A percentile compares a stretch with the other conserved stretches of the same genome.
These are phyloP conservation scores for Fusarium foetens DNA, from an alignment of 2,329 filamentous ascomycete genomes.

Conservation along the genomic window DNA sequence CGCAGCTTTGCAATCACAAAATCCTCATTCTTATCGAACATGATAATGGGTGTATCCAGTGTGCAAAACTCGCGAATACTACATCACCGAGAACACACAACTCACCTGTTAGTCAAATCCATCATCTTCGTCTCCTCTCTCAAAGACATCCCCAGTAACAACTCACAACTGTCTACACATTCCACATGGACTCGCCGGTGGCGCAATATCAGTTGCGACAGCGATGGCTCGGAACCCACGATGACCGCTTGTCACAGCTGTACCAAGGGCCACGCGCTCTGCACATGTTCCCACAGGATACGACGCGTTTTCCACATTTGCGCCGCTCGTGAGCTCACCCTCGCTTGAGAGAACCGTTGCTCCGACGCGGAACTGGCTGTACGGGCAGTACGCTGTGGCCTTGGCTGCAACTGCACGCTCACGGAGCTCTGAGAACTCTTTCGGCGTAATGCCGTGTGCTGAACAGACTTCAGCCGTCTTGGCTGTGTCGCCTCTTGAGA, in stretches of 20 bases:
- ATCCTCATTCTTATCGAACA: constrained; percentile 87
- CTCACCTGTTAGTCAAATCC: constrained; percentile 23
- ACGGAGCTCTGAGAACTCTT: constrained; percentile 73
- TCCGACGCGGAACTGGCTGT: constrained; percentile 92
- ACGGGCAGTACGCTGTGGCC: constrained; percentile 86
- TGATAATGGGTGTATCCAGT: constrained; percentile 79
- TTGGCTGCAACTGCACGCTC: constrained; percentile 76
- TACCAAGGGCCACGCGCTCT: constrained; percentile 88
- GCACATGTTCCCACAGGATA: constrained; percentile 97
- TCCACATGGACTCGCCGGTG: constrained; percentile 82
- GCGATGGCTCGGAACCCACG: constrained; percentile 78
- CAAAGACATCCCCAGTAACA: not conserved
- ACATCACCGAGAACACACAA: constrained; percentile 22
- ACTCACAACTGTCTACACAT: constrained; percentile 94
- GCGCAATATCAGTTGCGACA: constrained; percentile 81
- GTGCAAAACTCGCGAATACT: constrained; percentile 82
- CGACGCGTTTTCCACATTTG: constrained; percentile 91
- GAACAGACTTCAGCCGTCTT: constrained; percentile 44
- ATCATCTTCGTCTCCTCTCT: not conserved
- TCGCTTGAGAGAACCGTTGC: constrained; percentile 73
- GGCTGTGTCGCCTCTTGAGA: constrained; percentile 44
- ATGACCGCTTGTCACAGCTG: constrained; percentile 73
- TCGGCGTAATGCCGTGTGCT: constrained; percentile 61
- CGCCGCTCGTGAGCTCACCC: constrained; percentile 65
- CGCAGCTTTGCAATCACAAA: constrained; percentile 76